A percentile compares a stretch with the other conserved stretches of the same genome.
Evolutionary conservation across 2,329 filamentous ascomycete genomes (phyloP).

Genomic region (Colletotrichum orchidophilum): DNA sequence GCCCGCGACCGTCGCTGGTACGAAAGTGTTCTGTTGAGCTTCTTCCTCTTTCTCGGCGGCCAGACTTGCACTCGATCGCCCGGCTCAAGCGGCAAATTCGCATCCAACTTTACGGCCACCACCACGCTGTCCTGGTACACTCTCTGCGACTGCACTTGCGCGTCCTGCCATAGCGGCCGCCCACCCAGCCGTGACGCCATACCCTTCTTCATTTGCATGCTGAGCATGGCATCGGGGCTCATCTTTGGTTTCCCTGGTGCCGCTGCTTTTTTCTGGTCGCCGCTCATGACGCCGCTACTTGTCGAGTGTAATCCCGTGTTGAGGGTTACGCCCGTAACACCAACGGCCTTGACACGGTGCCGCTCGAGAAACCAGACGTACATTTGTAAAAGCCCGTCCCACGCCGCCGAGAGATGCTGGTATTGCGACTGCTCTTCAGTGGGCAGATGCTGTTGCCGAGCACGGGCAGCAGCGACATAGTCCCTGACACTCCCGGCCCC

Average conservation of each 20-base stretch:
- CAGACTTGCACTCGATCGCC: constrained; percentile 28
- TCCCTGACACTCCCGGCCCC: constrained; percentile 12
- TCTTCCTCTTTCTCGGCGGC: constrained; percentile 21
- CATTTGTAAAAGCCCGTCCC: constrained; percentile 25
- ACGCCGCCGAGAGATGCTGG: constrained; percentile 17
- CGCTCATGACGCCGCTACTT: constrained; percentile 27
- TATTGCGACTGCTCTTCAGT: constrained; percentile 2
- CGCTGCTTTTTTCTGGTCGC: constrained; percentile 7
- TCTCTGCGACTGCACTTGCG: constrained; percentile 13
- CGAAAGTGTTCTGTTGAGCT: not conserved
- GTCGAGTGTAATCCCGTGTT: constrained; percentile 25
- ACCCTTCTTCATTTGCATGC: constrained; percentile 30
- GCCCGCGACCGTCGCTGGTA: not conserved
- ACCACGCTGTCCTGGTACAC: constrained; percentile 9
- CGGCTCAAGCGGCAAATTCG: constrained; percentile 19
- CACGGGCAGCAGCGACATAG: constrained; percentile 6
- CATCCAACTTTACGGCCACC: constrained; percentile 12
- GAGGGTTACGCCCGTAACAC: constrained; percentile 22
- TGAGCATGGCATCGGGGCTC: constrained; percentile 29
- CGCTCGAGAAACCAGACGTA: constrained; percentile 30
- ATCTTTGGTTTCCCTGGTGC: not conserved
- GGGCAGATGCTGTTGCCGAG: not conserved
- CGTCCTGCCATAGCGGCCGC: constrained; percentile 24
- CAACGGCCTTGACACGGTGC: constrained; percentile 29
- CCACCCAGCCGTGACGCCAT: constrained; percentile 27